Base-by-base conservation (phyloP, 495 filamentous ascomycete species). In the Penicillium maclennaniae region DNA sequence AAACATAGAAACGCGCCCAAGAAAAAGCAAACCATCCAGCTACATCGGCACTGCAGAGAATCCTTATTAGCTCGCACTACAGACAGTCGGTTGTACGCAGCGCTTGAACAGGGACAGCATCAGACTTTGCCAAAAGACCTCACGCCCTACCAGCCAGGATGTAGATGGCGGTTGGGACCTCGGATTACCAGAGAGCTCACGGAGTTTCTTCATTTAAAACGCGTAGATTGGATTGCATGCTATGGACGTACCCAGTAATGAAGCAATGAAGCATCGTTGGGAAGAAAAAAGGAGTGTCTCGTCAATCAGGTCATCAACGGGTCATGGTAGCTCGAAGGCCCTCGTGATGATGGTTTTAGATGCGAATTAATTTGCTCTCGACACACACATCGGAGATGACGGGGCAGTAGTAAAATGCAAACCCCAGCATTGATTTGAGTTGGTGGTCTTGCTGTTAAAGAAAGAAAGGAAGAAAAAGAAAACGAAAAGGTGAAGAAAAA, bases 291-390 rank as follows among this genome's bases (percentile, higher is more conserved):
- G 5, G 23, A 60, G 75, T 91, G 88, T 91, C 73, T 81, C 87
- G 81, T 76, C 84, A 86, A 79, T 87, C 81, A 96, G 92, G 92
- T 97, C 92, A 91, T 96, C 92, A 91, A 71, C 89, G 84, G 79
- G 84, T 97, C 92, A 92, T 97, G 92, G 72, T 79, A 85, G 86
- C 90, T 74, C 64, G 70, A 67, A 65, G 80, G 85, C 89, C 88
- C 92, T 97, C 92, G 87, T 90, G 87, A 90, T 84, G 84, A 97
- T 91, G 92, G 92, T 97, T 97, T 97, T 97, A 89, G 81, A 89
- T 85, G 88, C 83, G 87, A 83, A 12, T 14, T 63, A 59, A 62
- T 72, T 74, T 78, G 65, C 71, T 92, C 88, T 92, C 76, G 88
- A 89, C 92, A 80, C 84, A 89, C 85, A 69, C 82, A 87, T 88